Conservation (phyloP, 192 early-diverging fungal genomes). For the Backusella circina region DNA sequence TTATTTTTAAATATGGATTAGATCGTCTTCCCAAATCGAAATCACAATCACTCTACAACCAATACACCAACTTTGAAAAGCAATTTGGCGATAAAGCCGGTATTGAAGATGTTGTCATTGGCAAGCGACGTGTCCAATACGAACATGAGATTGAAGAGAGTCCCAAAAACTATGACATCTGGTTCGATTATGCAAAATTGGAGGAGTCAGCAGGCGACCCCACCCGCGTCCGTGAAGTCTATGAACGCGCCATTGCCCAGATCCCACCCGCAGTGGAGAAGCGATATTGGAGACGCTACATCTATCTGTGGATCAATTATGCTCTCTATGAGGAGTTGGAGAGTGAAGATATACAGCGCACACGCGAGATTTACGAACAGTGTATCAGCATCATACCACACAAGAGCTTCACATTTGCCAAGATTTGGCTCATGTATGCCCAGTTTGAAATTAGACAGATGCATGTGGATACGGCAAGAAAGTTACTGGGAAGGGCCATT, state of each 20-base stretch:
- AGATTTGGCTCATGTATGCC: conserved; percentile 94
- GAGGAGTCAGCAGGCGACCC: conserved; percentile 77
- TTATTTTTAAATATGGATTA: conserved; percentile 94
- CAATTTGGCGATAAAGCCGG: conserved; percentile 86
- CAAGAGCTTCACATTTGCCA: conserved; percentile 93
- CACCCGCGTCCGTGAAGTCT: conserved; percentile 85
- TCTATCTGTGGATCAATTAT: conserved; percentile 99
- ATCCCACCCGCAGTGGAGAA: conserved; percentile 85
- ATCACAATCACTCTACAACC: conserved; percentile 87
- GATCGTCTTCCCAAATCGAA: conserved; percentile 78
- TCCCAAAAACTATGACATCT: conserved; percentile 94
- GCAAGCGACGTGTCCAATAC: conserved; percentile 88
- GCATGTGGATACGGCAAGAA: conserved; percentile 72
- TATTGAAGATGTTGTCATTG: conserved; percentile 88
- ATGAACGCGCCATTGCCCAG: conserved; percentile 92
- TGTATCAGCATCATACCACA: conserved; percentile 90
- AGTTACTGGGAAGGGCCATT: conserved; percentile 78
- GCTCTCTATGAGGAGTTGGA: conserved; percentile 93
- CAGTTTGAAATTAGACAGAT: conserved; percentile 84
- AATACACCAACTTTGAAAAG: conserved; percentile 97
- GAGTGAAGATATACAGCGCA: conserved; percentile 74
- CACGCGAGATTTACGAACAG: conserved; percentile 79
- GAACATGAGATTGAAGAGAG: conserved; percentile 69
- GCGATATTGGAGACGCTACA: conserved; percentile 93
- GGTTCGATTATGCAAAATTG: conserved; percentile 93